Percentiles rank a stretch among this genome's conserved stretches.
Evolutionary conservation across 2,329 filamentous ascomycete genomes (phyloP).

Genomic region (Grosmannia serpens): DNA sequence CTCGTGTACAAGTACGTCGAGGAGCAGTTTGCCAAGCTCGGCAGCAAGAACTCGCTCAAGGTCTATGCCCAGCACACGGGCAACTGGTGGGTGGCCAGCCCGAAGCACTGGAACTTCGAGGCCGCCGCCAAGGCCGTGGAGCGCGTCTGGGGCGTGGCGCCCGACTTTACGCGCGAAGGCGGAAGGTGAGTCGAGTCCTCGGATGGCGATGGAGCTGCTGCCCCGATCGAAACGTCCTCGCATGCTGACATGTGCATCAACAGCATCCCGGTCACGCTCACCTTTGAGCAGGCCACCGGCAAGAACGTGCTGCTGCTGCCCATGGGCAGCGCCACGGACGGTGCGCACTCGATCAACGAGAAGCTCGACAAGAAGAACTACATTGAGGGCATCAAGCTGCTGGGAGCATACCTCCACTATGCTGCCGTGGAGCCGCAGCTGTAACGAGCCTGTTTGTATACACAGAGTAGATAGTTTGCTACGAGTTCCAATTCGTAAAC

Average conservation of each 20-base stretch:
- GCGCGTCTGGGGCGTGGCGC: constrained; percentile 84
- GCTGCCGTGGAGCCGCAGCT: constrained; percentile 72
- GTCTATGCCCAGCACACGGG: constrained; percentile 77
- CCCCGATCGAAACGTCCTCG: neutral
- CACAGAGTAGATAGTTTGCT: no score
- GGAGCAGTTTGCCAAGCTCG: constrained; percentile 73
- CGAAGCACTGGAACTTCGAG: constrained; percentile 97
- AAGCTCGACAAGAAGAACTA: constrained; percentile 96
- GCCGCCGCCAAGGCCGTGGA: constrained; percentile 93
- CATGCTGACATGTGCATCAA: neutral
- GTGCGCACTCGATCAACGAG: constrained; percentile 96
- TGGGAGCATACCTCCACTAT: constrained; percentile 93
- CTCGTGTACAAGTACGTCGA: constrained; percentile 76
- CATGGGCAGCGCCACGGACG: constrained; percentile 95
- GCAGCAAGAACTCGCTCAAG: constrained; percentile 84
- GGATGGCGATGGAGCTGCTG: no score
- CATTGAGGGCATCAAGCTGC: constrained; percentile 91
- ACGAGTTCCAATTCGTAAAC: no score
- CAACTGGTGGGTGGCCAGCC: constrained; percentile 97
- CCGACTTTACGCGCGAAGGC: constrained; percentile 92
- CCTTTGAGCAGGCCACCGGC: constrained; percentile 92
- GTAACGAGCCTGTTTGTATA: no score
- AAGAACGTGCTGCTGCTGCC: constrained; percentile 95
- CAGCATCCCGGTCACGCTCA: constrained; percentile 92
- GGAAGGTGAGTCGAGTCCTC: constrained; percentile 55